phyloP scores from a whole-genome alignment of 805 yeast species.

The Cyberlindnera samutprakarnensis region DNA sequence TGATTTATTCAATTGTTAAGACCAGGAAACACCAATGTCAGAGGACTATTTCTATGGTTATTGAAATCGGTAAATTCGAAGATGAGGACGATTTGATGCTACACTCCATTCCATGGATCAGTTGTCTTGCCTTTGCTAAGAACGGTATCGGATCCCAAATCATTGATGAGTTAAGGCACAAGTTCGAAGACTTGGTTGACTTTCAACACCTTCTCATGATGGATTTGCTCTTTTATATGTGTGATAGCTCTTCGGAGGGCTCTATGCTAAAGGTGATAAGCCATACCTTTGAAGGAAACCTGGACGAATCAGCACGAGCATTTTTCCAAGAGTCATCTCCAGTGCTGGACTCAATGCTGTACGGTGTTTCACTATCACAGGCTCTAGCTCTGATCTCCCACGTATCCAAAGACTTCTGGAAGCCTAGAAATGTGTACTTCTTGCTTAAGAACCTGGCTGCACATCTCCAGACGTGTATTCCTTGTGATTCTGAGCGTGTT shows the following conservation, averaged over 20 bases:
- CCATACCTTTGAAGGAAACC: no score
- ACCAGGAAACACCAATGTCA: slow-evolving; percentile 9
- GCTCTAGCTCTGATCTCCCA: no score
- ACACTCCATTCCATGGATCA: slow-evolving; percentile 29
- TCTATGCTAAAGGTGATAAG: no score
- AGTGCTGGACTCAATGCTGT: slow-evolving; percentile 4
- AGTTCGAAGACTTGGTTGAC: slow-evolving; percentile 13
- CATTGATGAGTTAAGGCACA: slow-evolving; percentile 13
- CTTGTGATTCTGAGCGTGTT: no score
- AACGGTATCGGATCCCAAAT: slow-evolving; percentile 31
- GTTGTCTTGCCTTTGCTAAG: slow-evolving; percentile 37
- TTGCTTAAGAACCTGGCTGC: slow-evolving; percentile 28
- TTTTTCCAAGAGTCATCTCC: slow-evolving; percentile 5
- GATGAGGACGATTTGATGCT: slow-evolving; percentile 18
- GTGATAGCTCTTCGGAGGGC: slow-evolving; percentile 31
- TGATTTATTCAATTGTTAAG: slow-evolving; percentile 32
- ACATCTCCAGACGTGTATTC: no score
- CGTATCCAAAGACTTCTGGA: slow-evolving; percentile 32
- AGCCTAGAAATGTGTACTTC: slow-evolving; percentile 27
- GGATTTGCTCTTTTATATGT: slow-evolving; percentile 29
- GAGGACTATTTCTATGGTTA: neutral
- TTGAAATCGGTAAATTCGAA: neutral
- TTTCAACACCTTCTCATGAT: slow-evolving; percentile 27
- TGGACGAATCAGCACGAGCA: no score
- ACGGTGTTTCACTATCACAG: slow-evolving; percentile 10